Evolutionary conservation across 2,329 filamentous ascomycete species (phyloP).

Genomic region (Anisogramma anomala): DNA sequence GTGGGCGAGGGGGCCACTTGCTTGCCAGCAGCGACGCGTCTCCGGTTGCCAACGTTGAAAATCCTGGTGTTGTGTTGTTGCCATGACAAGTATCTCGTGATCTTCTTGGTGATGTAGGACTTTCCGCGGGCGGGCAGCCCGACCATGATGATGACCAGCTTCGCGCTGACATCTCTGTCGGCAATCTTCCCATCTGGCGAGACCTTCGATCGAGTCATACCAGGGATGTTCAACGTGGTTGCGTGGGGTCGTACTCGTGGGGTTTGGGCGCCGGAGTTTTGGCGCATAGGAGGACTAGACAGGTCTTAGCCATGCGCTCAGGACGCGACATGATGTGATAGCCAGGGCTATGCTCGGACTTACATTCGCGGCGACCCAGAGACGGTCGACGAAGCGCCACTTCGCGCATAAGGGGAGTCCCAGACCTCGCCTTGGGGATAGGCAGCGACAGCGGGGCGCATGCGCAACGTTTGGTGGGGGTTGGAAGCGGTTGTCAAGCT

Average conservation of each 20-base stretch:
- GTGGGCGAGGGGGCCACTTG: slow-evolving; percentile 19
- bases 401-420: slow-evolving; percentile 44
- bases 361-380: slow-evolving; percentile 48
- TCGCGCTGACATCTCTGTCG: slow-evolving; percentile 85
- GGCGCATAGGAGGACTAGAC: slow-evolving; percentile 52
- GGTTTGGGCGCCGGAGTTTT: slow-evolving; percentile 65
- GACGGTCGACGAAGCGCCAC: slow-evolving; percentile 43
- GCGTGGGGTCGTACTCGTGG: slow-evolving; percentile 71
- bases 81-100: slow-evolving; percentile 92
- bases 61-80: slow-evolving; percentile 91
- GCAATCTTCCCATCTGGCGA: slow-evolving; percentile 94
- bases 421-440: slow-evolving; percentile 28
- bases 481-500: slow-evolving; percentile 31
- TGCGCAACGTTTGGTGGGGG: slow-evolving; percentile 19
- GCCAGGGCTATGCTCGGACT: slow-evolving; percentile 20
- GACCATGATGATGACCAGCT: slow-evolving; percentile 97
- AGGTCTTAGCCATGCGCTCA: slow-evolving; percentile 16
- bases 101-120: slow-evolving; percentile 97
- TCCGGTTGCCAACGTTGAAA: slow-evolving; percentile 92
- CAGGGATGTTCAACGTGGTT: slow-evolving; percentile 92
- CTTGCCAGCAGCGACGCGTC: slow-evolving; percentile 64
- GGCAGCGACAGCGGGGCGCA: slow-evolving; percentile 20
- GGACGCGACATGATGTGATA: slow-evolving; percentile 3
- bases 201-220: slow-evolving; percentile 87
- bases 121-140: slow-evolving; percentile 90